Evolutionary conservation across 257 asterid genomes (phyloP).

Genomic region (Schizonepeta tenuifolia): DNA sequence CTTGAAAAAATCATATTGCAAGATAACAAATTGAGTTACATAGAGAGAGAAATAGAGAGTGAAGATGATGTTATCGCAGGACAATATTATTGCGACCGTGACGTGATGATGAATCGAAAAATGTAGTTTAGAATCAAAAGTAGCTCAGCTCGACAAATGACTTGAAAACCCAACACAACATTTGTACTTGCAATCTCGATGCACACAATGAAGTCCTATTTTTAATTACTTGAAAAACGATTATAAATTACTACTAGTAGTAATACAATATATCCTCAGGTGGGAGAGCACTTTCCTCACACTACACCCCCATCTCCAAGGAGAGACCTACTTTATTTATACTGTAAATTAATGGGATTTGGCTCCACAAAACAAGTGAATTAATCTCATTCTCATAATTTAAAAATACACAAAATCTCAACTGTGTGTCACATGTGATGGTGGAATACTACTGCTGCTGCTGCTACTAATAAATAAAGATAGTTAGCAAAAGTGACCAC

Average conservation of each 20-base stretch:
- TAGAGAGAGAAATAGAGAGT: no score
- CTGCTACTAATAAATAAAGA: not conserved
- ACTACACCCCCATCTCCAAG: constrained; percentile 5
- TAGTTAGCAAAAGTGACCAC: not conserved
- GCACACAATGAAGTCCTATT: constrained; percentile 27
- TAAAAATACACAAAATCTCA: constrained; percentile 1
- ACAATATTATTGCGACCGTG: no score
- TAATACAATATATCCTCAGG: no score
- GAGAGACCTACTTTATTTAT: no score
- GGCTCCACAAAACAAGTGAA: constrained; percentile 26
- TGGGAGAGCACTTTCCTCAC: not conserved
- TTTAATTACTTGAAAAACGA: not conserved
- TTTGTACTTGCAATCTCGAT: constrained; percentile 37
- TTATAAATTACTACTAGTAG: no score
- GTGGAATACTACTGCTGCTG: not conserved
- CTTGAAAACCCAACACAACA: not conserved
- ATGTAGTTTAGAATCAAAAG: no score
- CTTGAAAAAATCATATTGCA: no score
- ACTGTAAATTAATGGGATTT: constrained; percentile 15
- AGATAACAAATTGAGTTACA: no score
- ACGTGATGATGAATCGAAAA: no score
- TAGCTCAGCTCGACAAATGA: no score
- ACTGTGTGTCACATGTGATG: constrained; percentile 1
- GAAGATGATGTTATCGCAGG: no score
- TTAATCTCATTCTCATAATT: not conserved